Evolutionary conservation across 805 yeast species (phyloP), one percentile per base, ranked within the genome.

Genomic region (Yarrowia phangngaensis): DNA sequence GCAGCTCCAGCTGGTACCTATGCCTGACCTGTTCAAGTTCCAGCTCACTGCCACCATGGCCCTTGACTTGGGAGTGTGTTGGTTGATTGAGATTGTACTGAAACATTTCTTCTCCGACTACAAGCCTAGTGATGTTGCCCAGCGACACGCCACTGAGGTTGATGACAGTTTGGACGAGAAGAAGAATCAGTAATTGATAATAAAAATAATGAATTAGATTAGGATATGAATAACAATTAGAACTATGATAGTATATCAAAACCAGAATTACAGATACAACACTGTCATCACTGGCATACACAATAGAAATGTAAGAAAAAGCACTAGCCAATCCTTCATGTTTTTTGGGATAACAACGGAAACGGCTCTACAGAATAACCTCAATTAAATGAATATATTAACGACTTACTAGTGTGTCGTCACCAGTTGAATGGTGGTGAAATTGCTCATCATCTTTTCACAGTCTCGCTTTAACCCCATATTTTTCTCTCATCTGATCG

Each of bases 61-160:
- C 30, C 63, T 82, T 27, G 98, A 92, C 67, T 79, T 86, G 60
- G 80, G 73, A 28, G 79, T 80, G 28, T 74, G 94, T 40, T 86
- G 83, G 81, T 74, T 66, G 6, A 79, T 86, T 63, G 98, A 92
- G 69, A 55, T 79, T 43, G 75, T 75, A n/a, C 77, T 92, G 70
- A 92, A 92, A 52, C 47, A 56, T 49, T 79, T 82, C 69, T 90
- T 86, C 68, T 83, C 84, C 85, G 95, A 92, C 66, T 86, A 79
- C 59, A 82, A 82, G 60, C 86, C 97, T 43, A 85, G 95, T 52
- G 96, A 90, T 62, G 92, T 90, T 65, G 95, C 97, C 2, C 48
- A 62, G 51, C 54, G 58, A 16, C 52, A 59, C 8, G 59, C 57
- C 3, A 41, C 48, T 13, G 68, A 65, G 56, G 55, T 68, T 24